phyloP scores from a whole-genome alignment of 1,284 basidiomycete genomes.

The Marasmius sp. region DNA sequence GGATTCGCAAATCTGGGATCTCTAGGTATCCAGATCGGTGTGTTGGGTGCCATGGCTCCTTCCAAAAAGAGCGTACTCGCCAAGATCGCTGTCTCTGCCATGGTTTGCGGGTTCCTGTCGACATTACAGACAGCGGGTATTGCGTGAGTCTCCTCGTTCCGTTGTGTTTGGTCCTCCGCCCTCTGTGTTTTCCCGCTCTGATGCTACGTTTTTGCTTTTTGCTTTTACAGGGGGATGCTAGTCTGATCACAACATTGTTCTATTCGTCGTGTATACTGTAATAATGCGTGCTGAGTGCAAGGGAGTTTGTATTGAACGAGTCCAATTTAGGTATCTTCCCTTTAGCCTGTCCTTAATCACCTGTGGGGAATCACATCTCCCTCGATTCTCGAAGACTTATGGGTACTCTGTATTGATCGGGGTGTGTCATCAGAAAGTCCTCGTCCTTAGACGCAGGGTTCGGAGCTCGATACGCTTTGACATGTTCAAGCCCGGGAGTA shows the following conservation, averaged over 20 bases:
- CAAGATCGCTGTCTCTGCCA: constrained; percentile 70
- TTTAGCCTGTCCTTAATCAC: no score
- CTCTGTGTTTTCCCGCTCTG: neutral
- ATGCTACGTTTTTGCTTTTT: constrained; percentile 1
- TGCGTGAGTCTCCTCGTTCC: constrained; percentile 44
- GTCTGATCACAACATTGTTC: constrained; percentile 26
- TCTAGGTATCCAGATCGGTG: constrained; percentile 89
- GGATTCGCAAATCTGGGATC: constrained; percentile 89
- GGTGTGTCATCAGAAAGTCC: no score
- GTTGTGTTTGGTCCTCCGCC: neutral
- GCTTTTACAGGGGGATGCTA: constrained; percentile 45
- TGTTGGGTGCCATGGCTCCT: constrained; percentile 83
- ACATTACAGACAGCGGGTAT: constrained; percentile 75
- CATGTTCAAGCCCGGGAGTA: no score
- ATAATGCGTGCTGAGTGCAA: neutral
- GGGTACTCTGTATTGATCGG: no score
- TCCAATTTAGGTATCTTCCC: no score
- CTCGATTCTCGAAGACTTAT: no score
- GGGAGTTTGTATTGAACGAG: no score
- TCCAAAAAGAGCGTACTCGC: constrained; percentile 72
- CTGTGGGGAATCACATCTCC: no score
- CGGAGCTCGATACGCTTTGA: no score
- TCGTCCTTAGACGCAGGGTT: no score
- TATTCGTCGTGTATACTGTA: neutral
- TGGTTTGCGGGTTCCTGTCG: constrained; percentile 80